phyloP scores from a whole-genome alignment of 2,329 filamentous ascomycete species.

The Anisogramma anomala region DNA sequence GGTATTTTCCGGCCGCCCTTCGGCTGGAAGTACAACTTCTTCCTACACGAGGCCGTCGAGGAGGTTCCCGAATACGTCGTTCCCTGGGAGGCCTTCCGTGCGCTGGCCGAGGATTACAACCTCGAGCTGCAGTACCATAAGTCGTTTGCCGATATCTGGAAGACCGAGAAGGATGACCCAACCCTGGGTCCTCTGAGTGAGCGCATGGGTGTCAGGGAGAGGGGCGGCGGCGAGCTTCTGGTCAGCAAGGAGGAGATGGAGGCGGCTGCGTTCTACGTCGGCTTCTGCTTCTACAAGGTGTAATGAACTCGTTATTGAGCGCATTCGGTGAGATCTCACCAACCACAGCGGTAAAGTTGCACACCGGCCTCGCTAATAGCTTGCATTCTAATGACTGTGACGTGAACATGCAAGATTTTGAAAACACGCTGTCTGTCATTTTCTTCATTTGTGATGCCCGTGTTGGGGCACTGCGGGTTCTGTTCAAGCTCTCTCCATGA shows the following conservation, averaged over 20 bases:
- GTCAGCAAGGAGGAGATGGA: conserved; percentile 85
- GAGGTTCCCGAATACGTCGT: conserved; percentile 96
- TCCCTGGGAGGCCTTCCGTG: conserved; percentile 94
- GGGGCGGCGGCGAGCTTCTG: conserved; percentile 52
- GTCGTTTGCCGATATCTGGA: conserved; percentile 82
- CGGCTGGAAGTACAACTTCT: conserved; percentile 97
- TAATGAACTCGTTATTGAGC: conserved; percentile 27
- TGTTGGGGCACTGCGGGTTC: background rate
- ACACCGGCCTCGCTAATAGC: too few species aligned
- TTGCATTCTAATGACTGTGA: too few species aligned
- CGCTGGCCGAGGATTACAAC: conserved; percentile 90
- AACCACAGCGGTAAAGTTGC: background rate
- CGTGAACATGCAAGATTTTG: too few species aligned
- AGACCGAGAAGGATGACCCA: conserved; percentile 75
- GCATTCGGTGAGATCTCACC: too few species aligned
- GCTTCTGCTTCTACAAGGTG: conserved; percentile 95
- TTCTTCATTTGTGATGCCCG: background rate
- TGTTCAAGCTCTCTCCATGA: too few species aligned
- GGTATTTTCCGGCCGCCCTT: conserved; percentile 90
- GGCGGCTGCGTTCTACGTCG: conserved; percentile 81
- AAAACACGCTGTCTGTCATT: background rate
- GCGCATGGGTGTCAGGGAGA: conserved; percentile 83
- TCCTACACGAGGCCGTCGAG: conserved; percentile 89
- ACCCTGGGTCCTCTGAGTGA: conserved; percentile 77
- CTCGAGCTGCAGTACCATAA: conserved; percentile 91